phyloP scores from a whole-genome alignment of 2,329 filamentous ascomycete genomes.

The Penicillium sp. region DNA sequence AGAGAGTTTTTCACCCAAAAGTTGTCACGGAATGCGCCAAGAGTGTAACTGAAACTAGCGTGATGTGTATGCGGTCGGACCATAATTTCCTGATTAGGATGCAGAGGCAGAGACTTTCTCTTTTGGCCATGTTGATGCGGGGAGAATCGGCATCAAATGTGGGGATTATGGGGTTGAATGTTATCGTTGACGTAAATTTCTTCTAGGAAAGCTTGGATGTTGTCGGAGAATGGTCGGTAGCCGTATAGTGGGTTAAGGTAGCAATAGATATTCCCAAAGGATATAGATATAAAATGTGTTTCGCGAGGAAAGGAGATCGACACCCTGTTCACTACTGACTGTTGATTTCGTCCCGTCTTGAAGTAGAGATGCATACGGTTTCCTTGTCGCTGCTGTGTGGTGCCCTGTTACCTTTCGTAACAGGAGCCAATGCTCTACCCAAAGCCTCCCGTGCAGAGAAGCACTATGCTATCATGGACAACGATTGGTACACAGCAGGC shows the following conservation, averaged over 20 bases:
- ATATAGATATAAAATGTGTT: too few relatives aligned
- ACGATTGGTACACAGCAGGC: slow-evolving; percentile 46
- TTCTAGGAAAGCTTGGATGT: background rate
- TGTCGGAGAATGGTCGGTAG: background rate
- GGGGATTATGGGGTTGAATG: background rate
- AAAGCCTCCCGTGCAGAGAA: slow-evolving; percentile 9
- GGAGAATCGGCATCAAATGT: slow-evolving; percentile 7
- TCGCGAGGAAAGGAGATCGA: too few relatives aligned
- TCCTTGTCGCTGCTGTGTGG: slow-evolving; percentile 15
- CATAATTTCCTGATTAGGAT: slow-evolving; percentile 6
- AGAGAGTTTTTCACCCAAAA: background rate
- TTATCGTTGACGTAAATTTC: background rate
- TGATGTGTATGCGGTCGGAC: background rate
- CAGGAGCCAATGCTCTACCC: slow-evolving; percentile 6
- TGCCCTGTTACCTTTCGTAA: slow-evolving; percentile 10
- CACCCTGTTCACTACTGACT: too few relatives aligned
- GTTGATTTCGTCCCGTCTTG: background rate
- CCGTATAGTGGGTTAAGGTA: background rate
- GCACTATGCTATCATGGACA: slow-evolving; percentile 46
- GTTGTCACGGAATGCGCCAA: background rate
- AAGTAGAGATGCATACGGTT: slow-evolving; percentile 6
- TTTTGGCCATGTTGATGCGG: slow-evolving; percentile 17
- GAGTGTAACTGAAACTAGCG: background rate
- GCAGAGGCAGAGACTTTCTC: slow-evolving; percentile 13
- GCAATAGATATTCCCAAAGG: too few relatives aligned